Conservation (phyloP, 2,329 filamentous ascomycete genomes). For the Phoma sp. region DNA sequence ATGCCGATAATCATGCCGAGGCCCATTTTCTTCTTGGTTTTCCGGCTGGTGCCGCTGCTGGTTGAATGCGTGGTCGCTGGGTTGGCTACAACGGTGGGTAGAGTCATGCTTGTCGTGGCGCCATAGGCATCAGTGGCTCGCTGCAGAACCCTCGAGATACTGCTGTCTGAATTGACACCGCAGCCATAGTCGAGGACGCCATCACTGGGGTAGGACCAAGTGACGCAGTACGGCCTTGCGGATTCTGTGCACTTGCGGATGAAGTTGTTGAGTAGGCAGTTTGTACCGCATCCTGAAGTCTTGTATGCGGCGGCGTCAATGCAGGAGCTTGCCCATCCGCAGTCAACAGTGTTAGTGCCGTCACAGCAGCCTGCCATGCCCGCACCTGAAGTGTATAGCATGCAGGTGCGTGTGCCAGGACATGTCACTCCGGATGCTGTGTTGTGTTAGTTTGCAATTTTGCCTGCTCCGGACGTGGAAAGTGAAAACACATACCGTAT, state of each 20-base stretch:
- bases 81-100: constrained; percentile 26
- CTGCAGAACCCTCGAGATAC: constrained; percentile 26
- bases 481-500: constrained; percentile 19
- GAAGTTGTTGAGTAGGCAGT: constrained; percentile 31
- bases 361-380: constrained; percentile 41
- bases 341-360: constrained; percentile 28
- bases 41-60: constrained; percentile 4
- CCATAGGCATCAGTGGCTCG: constrained; percentile 20
- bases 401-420: constrained; percentile 29
- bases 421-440: constrained; percentile 28
- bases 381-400: constrained; percentile 31
- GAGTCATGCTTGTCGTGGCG: constrained; percentile 25
- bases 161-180: constrained; percentile 13
- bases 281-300: constrained; percentile 22
- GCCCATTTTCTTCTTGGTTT: constrained; percentile 23
- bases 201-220: constrained; percentile 36
- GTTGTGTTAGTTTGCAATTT: neutral
- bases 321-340: constrained; percentile 37
- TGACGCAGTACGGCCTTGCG: constrained; percentile 32
- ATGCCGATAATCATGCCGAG: constrained; percentile 32
- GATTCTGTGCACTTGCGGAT: constrained; percentile 33
- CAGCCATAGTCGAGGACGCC: constrained; percentile 35
- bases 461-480: neutral
- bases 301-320: constrained; percentile 29
- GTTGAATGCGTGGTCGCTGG: constrained; percentile 16